Conservation (phyloP, 441 rosid genomes). For the Erodium trifolium region DNA sequence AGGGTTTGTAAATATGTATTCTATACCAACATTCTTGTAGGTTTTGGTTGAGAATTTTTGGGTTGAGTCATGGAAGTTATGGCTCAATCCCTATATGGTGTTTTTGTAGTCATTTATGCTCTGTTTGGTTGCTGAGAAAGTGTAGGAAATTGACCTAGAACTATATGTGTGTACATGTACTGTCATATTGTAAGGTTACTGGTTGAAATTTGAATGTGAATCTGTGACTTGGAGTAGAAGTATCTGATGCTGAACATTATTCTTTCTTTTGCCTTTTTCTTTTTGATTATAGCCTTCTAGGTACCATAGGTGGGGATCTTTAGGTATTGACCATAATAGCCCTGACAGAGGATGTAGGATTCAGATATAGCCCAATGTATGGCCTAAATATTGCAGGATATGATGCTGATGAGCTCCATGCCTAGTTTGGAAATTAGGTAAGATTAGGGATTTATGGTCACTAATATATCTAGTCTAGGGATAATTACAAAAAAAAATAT, state of each 20-base stretch:
- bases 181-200: background rate
- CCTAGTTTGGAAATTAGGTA: background rate
- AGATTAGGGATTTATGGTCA: background rate
- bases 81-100: no score
- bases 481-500: no score
- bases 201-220: background rate
- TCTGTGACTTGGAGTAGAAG: background rate
- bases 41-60: background rate
- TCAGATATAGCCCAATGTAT: background rate
- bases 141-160: background rate
- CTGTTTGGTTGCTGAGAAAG: constrained; percentile 6
- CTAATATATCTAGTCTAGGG: background rate
- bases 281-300: background rate
- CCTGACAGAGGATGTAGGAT: background rate
- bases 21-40: background rate
- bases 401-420: background rate
- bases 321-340: background rate
- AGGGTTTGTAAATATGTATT: background rate
- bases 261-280: background rate
- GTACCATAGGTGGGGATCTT: no score
- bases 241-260: background rate
- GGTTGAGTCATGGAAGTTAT: no score
- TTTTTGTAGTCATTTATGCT: background rate
- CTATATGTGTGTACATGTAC: background rate
- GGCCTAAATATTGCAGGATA: background rate